phyloP scores from a whole-genome alignment of 2,329 filamentous ascomycete species.

The Boeremia exigua region DNA sequence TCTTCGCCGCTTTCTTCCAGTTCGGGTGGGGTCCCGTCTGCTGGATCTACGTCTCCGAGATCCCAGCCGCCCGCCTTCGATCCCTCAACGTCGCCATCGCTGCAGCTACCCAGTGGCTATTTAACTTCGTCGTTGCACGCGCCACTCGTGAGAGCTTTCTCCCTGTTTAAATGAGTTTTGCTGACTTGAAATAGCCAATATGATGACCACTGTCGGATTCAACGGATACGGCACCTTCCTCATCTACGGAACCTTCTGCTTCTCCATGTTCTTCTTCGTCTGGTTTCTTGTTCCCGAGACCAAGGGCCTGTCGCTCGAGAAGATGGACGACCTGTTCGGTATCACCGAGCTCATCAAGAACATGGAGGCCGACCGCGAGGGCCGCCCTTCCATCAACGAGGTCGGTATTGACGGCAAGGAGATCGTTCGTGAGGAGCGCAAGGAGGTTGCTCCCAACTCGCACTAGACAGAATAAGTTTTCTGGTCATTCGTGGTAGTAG shows the following conservation, averaged over 20 bases:
- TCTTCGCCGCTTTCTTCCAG: constrained; percentile 72
- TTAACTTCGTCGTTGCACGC: constrained; percentile 75
- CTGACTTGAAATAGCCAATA: constrained; percentile 49
- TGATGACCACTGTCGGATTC: constrained; percentile 64
- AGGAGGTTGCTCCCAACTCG: constrained; percentile 27
- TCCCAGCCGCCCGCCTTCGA: constrained; percentile 70
- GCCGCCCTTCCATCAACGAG: constrained; percentile 26
- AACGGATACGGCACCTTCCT: constrained; percentile 68
- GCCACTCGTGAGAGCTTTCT: constrained; percentile 52
- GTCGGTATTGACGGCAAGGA: constrained; percentile 42
- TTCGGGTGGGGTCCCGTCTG: constrained; percentile 71
- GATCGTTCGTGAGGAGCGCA: constrained; percentile 32
- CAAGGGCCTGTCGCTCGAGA: constrained; percentile 68
- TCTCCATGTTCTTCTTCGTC: constrained; percentile 69
- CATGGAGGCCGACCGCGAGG: constrained; percentile 42
- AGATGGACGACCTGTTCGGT: constrained; percentile 71
- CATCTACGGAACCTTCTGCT: constrained; percentile 71
- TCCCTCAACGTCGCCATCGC: constrained; percentile 72
- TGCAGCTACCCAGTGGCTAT: constrained; percentile 69
- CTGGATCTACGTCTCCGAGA: constrained; percentile 76
- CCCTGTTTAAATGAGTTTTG: not conserved
- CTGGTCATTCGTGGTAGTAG: not conserved
- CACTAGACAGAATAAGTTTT: not conserved
- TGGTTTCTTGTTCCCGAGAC: constrained; percentile 76
- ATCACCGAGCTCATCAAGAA: constrained; percentile 57